Percentiles rank a stretch among this genome's conserved stretches.
Evolutionary conservation across 495 filamentous ascomycete species (phyloP).

Genomic region (Penicillium chermesinum): DNA sequence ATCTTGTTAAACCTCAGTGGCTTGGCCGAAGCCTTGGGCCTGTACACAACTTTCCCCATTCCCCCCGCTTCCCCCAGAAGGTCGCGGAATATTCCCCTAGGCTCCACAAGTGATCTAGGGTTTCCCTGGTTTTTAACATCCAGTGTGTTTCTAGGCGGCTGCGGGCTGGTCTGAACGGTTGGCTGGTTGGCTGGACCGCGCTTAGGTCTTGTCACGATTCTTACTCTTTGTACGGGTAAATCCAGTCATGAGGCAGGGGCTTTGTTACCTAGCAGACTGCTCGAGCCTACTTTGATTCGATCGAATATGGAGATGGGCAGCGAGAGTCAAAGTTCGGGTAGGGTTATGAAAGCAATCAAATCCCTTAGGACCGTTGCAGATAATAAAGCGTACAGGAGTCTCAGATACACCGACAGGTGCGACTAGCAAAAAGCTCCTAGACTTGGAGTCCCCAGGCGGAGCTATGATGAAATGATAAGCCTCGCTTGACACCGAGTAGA

Average conservation of each 20-base stretch:
- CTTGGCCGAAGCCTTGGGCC: conserved; percentile 9
- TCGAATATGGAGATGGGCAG: background rate
- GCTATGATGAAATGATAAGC: conserved; percentile 2
- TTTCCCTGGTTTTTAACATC: conserved; percentile 7
- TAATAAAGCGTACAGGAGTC: background rate
- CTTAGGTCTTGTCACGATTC: conserved; percentile 13
- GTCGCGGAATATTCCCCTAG: conserved; percentile 18
- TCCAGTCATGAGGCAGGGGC: conserved; percentile 12
- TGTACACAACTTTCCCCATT: background rate
- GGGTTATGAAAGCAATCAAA: conserved; percentile 2
- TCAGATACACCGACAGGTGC: too few species aligned
- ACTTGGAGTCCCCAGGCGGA: conserved; percentile 2
- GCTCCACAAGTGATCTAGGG: conserved; percentile 8
- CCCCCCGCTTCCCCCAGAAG: conserved; percentile 5
- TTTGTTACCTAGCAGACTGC: conserved; percentile 17
- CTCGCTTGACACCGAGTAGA: conserved; percentile 4
- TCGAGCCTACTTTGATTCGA: conserved; percentile 4
- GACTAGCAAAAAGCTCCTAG: background rate
- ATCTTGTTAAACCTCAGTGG: conserved; percentile 15
- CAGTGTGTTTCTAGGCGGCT: conserved; percentile 12
- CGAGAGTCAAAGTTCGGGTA: too few species aligned
- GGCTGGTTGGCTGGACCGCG: conserved; percentile 19
- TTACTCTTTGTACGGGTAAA: conserved; percentile 1
- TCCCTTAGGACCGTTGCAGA: conserved; percentile 11
- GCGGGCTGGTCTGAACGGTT: conserved; percentile 10